Evolutionary conservation across 352 stramenopile species (phyloP), one percentile per base, ranked within the genome.

Genomic region (Pythium phragmitis): DNA sequence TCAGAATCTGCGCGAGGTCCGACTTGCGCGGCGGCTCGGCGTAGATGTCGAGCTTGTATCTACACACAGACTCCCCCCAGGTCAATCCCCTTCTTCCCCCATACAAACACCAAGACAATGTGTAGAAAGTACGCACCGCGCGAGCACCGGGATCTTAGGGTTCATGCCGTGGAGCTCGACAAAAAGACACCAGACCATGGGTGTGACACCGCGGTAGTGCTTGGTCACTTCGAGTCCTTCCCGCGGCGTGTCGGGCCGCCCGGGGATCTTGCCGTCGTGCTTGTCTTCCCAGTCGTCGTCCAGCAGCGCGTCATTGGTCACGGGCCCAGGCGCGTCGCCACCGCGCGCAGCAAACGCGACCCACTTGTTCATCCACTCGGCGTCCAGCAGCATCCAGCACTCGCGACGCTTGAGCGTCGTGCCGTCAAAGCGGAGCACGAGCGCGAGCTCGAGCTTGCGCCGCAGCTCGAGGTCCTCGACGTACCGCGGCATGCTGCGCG

Each of bases 111-210:
- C 6, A 50, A 36, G 23, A 50, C 16, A 21, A 50, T 28, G 4
- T 30, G 9, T 21, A 6, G 14, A 48, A 8, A 51, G 2, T 11
- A 63, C 72, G 48, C 51, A 70, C 57, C 30, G 28, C 7, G 68
- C 73, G 11, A 89, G 65, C 4, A 74, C 30, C 19, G 78, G 79
- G 33, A 83, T 63, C 53, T 63, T 12, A 76, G 67, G 53, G 66
- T 74, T 21, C 51, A 60, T 39, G n/a, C 84, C 82, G 41, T 92
- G 79, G 16, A 92, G 70, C 62, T 86, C 80, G 21, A 67, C 55
- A 16, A 92, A 68, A 19, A 92, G 60, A 51, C 78, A 82, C 80
- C 80, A 92, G 34, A 92, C 75, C 71, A 91, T 85, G n/a, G 84
- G 81, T 2, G 82, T 73, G n/a, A 92, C 82, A 52, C 80, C 80